Evolutionary conservation across 768 basidiomycete genomes (phyloP).

Genomic region (Hericium alpestre): DNA sequence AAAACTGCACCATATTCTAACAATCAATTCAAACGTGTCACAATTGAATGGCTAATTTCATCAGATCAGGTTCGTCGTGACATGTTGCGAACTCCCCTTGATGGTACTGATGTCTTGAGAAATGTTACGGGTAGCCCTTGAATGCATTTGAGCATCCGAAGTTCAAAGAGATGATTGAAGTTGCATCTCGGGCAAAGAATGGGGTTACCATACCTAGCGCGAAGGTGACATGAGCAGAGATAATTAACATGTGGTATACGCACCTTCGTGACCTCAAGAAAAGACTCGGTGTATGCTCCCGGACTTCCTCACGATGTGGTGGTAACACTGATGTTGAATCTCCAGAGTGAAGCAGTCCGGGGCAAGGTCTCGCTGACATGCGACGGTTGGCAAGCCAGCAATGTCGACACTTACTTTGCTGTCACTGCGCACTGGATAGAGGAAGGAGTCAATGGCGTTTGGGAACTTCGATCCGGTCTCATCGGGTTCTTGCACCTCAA

Average conservation of each 20-base stretch:
- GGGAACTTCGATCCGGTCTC: conserved; percentile 19
- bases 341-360: conserved; percentile 13
- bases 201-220: conserved; percentile 26
- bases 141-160: conserved; percentile 23
- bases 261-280: conserved; percentile 2
- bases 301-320: too few species aligned
- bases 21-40: background rate
- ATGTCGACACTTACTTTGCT: conserved; percentile 28
- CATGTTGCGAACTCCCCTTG: background rate
- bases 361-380: conserved; percentile 26
- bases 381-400: conserved; percentile 31
- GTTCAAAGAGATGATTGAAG: conserved; percentile 26
- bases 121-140: conserved; percentile 18
- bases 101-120: background rate
- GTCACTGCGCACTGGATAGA: conserved; percentile 32
- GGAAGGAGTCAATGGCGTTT: conserved; percentile 16
- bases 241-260: conserved; percentile 21
- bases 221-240: conserved; percentile 17
- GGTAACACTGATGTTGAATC: background rate
- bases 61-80: background rate
- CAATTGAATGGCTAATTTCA: background rate
- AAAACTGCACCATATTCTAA: background rate
- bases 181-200: conserved; percentile 26
- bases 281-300: conserved; percentile 13
- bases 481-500: conserved; percentile 27